A percentile compares a stretch with the other conserved stretches of the same genome.
Evolutionary conservation across 306 rosid genomes (phyloP).

Genomic region (Prinsepia uniflora): DNA sequence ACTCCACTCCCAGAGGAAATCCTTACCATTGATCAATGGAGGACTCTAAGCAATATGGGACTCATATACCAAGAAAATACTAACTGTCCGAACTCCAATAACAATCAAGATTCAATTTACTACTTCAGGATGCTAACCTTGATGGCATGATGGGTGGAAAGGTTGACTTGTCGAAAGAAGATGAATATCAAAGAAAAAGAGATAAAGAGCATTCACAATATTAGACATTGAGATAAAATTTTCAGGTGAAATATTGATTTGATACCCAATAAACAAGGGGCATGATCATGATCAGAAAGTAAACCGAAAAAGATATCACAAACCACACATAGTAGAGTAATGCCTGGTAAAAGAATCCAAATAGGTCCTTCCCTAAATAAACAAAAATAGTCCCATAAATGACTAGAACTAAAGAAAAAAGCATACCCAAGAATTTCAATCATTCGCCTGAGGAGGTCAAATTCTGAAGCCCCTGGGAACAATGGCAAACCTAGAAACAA

Average conservation of each 20-base stretch:
- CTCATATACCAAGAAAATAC: background rate
- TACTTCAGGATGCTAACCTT: background rate
- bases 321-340: background rate
- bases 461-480: slow-evolving; percentile 98
- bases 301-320: background rate
- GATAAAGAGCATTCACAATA: background rate
- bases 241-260: background rate
- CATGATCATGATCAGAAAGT: background rate
- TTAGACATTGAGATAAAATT: background rate
- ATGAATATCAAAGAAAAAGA: background rate
- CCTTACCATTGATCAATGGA: background rate
- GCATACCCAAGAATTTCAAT: slow-evolving; percentile 91
- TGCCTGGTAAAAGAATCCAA: slow-evolving; percentile 3
- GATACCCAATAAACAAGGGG: background rate
- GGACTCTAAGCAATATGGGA: background rate
- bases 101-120: background rate
- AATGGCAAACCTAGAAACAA: slow-evolving; percentile 93
- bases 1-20: background rate
- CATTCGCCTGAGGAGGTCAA: slow-evolving; percentile 91
- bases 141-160: background rate
- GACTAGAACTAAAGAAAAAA: slow-evolving; percentile 14
- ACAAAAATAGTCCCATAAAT: background rate
- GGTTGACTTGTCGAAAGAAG: background rate
- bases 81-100: background rate
- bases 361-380: background rate